Conservation (phyloP, 768 basidiomycete genomes). For the Saitozyma podzolica region DNA sequence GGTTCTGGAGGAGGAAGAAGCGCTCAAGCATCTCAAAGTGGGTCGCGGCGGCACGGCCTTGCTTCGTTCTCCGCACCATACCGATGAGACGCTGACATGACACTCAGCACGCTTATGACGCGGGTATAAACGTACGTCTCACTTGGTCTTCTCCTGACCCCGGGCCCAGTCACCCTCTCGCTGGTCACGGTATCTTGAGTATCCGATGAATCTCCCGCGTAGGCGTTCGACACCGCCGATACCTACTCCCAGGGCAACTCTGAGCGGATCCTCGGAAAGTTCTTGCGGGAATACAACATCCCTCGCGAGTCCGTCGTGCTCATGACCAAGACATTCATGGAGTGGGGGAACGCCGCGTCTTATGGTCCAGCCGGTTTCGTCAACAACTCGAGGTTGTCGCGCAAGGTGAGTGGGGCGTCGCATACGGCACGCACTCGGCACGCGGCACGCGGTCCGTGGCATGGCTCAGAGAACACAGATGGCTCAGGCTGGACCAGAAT, state of each 20-base stretch:
- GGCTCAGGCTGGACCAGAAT: too few relatives aligned
- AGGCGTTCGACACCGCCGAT: constrained; percentile 39
- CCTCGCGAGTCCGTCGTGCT: constrained; percentile 74
- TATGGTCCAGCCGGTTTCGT: constrained; percentile 21
- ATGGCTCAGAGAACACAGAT: too few relatives aligned
- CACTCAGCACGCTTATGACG: constrained; percentile 36
- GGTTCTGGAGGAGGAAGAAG: constrained; percentile 40
- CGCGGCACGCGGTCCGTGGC: neutral
- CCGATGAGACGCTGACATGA: constrained; percentile 9
- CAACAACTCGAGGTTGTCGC: constrained; percentile 18
- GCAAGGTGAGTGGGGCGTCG: constrained; percentile 20
- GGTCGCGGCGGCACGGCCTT: neutral
- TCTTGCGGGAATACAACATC: constrained; percentile 65
- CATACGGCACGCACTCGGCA: neutral
- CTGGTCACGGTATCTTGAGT: neutral
- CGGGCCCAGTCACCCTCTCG: neutral
- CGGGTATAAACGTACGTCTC: constrained; percentile 38
- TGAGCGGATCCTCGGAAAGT: constrained; percentile 70
- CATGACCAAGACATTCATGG: constrained; percentile 65
- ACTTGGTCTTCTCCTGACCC: neutral
- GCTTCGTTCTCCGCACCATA: neutral
- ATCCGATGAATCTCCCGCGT: neutral
- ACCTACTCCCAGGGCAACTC: constrained; percentile 53
- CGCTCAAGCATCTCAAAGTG: constrained; percentile 31
- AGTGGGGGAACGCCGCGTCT: constrained; percentile 12